Conservation (phyloP, 2,329 filamentous ascomycete species). For the Venturia pyrina region DNA sequence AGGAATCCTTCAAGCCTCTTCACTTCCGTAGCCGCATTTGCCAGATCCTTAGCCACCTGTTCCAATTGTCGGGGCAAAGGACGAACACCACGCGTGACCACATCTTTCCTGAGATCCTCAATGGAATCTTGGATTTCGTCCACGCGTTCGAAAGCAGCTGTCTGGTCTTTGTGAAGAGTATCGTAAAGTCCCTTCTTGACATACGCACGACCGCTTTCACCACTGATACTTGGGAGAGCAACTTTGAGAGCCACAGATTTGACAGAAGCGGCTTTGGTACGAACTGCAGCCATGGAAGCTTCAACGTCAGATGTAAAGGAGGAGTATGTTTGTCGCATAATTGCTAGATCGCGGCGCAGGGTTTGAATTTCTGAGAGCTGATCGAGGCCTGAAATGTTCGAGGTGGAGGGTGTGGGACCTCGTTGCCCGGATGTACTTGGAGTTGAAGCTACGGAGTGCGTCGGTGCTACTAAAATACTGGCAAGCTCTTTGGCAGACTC, state of each 20-base stretch:
- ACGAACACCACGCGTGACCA: slow-evolving; percentile 83
- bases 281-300: slow-evolving; percentile 74
- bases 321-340: slow-evolving; percentile 86
- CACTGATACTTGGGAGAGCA: slow-evolving; percentile 59
- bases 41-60: slow-evolving; percentile 78
- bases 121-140: slow-evolving; percentile 96
- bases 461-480: slow-evolving; percentile 43
- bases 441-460: slow-evolving; percentile 25
- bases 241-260: slow-evolving; percentile 66
- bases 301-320: slow-evolving; percentile 83
- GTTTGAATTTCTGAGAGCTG: slow-evolving; percentile 72
- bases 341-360: slow-evolving; percentile 77
- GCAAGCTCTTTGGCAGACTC: slow-evolving; percentile 84
- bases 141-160: slow-evolving; percentile 81
- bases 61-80: slow-evolving; percentile 87
- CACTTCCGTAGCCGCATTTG: slow-evolving; percentile 69
- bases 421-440: slow-evolving; percentile 13
- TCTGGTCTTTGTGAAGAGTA: slow-evolving; percentile 74
- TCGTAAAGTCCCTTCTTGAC: slow-evolving; percentile 74
- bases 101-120: slow-evolving; percentile 94
- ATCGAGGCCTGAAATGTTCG: slow-evolving; percentile 17
- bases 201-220: slow-evolving; percentile 73
- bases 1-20: slow-evolving; percentile 93
- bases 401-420: slow-evolving; percentile 18
- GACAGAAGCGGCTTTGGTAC: slow-evolving; percentile 70